phyloP scores from a whole-genome alignment of 306 rosid genomes.

The Dicorynia guianensis region DNA sequence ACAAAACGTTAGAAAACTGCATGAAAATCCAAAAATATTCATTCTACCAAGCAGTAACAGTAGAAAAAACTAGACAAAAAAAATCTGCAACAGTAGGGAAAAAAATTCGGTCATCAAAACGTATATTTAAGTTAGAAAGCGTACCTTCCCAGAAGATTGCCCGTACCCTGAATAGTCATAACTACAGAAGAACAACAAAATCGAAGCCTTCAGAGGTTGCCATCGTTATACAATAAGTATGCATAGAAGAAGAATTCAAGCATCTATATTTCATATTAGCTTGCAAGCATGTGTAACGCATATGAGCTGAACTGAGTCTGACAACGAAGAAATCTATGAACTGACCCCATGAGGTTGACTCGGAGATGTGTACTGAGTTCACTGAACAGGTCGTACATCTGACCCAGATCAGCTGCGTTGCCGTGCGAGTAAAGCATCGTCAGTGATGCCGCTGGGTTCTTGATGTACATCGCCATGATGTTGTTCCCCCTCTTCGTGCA shows the following conservation, averaged over 20 bases:
- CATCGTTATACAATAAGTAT: neutral
- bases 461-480: slow-evolving; percentile 71
- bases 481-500: slow-evolving; percentile 76
- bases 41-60: neutral
- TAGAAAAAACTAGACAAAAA: neutral
- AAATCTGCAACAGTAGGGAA: neutral
- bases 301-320: too few relatives aligned
- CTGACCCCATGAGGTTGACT: slow-evolving; percentile 89
- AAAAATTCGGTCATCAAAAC: neutral
- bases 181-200: slow-evolving; percentile 48
- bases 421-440: slow-evolving; percentile 90
- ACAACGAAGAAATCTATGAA: neutral
- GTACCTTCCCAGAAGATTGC: slow-evolving; percentile 89
- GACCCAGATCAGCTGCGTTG: slow-evolving; percentile 97
- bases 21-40: neutral
- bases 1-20: neutral
- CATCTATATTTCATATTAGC: neutral
- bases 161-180: slow-evolving; percentile 97
- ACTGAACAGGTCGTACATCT: slow-evolving; percentile 86
- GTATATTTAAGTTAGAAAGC: neutral
- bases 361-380: slow-evolving; percentile 87
- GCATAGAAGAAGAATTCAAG: neutral
- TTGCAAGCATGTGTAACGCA: neutral
- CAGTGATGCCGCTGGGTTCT: slow-evolving; percentile 69
- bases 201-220: slow-evolving; percentile 2